These are phyloP conservation scores for Protomyces inundatus DNA, from an alignment of 1,139 yeast genomes.

Conservation along the genomic window DNA sequence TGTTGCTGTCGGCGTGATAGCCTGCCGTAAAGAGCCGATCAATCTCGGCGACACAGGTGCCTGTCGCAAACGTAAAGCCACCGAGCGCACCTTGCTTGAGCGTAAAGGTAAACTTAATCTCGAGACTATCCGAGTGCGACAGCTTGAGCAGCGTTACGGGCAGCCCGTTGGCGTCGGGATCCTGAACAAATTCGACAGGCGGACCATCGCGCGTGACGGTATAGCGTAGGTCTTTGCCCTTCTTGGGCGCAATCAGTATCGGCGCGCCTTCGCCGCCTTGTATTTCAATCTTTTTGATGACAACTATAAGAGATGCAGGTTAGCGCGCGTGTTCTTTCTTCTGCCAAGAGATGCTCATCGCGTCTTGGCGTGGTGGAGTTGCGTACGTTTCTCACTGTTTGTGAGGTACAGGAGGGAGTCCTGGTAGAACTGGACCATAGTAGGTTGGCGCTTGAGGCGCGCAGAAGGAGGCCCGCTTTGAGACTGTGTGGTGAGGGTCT, in stretches of 20 bases:
- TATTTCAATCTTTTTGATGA: conserved; percentile 8
- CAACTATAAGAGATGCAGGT: neutral
- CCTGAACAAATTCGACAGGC: conserved; percentile 22
- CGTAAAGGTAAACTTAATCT: conserved; percentile 14
- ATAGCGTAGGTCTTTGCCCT: conserved; percentile 7
- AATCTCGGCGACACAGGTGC: conserved; percentile 36
- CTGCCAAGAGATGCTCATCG: too few species aligned
- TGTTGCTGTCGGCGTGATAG: conserved; percentile 42
- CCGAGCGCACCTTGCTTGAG: conserved; percentile 25
- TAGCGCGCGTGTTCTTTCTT: neutral
- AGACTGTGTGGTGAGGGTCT: neutral
- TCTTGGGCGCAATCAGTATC: neutral
- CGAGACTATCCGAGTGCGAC: conserved; percentile 9
- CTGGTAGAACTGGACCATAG: conserved; percentile 4
- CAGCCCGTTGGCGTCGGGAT: conserved; percentile 19
- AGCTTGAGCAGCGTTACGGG: conserved; percentile 17
- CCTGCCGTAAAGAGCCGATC: conserved; percentile 40
- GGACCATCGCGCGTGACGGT: conserved; percentile 3
- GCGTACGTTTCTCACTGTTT: conserved; percentile 7
- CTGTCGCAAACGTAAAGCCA: conserved; percentile 40
- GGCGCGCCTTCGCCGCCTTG: conserved; percentile 14
- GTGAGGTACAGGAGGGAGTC: conserved; percentile 16
- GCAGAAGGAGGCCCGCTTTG: neutral
- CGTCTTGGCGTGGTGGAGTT: neutral
- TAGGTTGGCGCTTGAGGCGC: neutral